Evolutionary conservation across 2,329 filamentous ascomycete genomes (phyloP).

Genomic region (Ascochyta viciae-villosae): DNA sequence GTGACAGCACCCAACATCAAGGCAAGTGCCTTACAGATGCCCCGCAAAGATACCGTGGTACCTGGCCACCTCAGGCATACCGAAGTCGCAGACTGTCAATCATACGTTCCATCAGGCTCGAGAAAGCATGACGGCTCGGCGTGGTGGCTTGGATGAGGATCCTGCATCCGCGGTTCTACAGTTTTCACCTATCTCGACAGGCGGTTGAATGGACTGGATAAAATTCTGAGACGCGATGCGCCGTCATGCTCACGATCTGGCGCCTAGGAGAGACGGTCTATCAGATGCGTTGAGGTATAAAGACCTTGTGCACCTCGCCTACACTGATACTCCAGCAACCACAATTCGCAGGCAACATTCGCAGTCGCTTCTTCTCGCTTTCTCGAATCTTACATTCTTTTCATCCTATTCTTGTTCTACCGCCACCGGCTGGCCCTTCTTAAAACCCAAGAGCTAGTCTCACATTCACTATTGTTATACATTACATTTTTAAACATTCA

Average conservation of each 20-base stretch:
- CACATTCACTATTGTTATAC: slow-evolving; percentile 27
- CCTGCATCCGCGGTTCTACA: slow-evolving; percentile 1
- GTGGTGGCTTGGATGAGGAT: slow-evolving; percentile 26
- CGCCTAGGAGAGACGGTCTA: slow-evolving; percentile 17
- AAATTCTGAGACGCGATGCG: slow-evolving; percentile 11
- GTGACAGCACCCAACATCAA: slow-evolving; percentile 34
- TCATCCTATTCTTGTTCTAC: slow-evolving; percentile 31
- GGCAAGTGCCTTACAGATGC: slow-evolving; percentile 24
- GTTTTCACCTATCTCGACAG: background rate
- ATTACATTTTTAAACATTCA: background rate
- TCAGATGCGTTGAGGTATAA: slow-evolving; percentile 36
- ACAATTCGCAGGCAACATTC: slow-evolving; percentile 34
- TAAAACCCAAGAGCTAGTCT: slow-evolving; percentile 46
- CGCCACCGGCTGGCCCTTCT: slow-evolving; percentile 43
- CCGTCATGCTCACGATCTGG: slow-evolving; percentile 25
- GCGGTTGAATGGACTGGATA: background rate
- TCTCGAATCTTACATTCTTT: slow-evolving; percentile 22
- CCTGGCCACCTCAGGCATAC: slow-evolving; percentile 29
- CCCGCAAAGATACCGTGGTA: slow-evolving; percentile 28
- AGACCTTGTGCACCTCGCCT: slow-evolving; percentile 17
- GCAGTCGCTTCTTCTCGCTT: slow-evolving; percentile 32
- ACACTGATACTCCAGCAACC: slow-evolving; percentile 35
- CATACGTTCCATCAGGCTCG: slow-evolving; percentile 42
- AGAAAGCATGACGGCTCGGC: slow-evolving; percentile 43
- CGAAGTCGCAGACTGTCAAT: slow-evolving; percentile 45